Base-by-base conservation (phyloP, 306 rosid genomes). In the Hylodesmum podocarpum region DNA sequence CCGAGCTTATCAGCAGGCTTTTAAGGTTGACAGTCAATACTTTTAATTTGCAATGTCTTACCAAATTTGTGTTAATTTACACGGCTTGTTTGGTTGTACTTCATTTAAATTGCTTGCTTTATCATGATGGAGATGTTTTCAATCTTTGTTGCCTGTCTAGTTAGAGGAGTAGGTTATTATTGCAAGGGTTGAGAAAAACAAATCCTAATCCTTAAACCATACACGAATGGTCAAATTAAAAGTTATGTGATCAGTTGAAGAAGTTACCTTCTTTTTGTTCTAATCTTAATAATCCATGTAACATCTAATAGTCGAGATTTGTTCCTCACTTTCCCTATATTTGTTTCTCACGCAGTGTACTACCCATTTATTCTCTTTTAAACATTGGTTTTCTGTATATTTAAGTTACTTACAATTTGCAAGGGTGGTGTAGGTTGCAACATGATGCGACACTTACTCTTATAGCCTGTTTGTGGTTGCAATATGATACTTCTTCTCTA, bases 1-100 rank as follows among this genome's bases (percentile, higher is more conserved):
- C 46, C 87, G 91, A 47, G 91, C 93, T 80, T 94, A 90, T 78
- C 99, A 91, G 64, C 94, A 88, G 87, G 99, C 99, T 47, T 89
- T 89, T 69, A 89, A 93, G 90, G 99, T 95, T 84, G 73, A 78
- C 44, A 27, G 64, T 78, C 75, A 78, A 34, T 46, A 21, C 66
- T 54, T 33, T 13, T 28, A 18, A n/a, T 51, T 9, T 31, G 33
- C 71, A 55, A 43, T 36, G 63, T 64, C 53, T 54, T 15, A 18
- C n/a, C 11, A 57, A n/a, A 13, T 61, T 39, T 78, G 1, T 65
- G 16, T 63, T 49, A 39, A 68, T 33, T 46, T 68, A 39, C 19
- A 13, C 15, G 58, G 6, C n/a, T 14, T 47, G 51, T 70, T 67
- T 81, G 58, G 34, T 57, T 81, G 36, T 65, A 9, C 37, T 11